Evolutionary conservation across 2,329 filamentous ascomycete species (phyloP), one percentile per base, ranked within the genome.

Genomic region (Chaetomium olivaceum): DNA sequence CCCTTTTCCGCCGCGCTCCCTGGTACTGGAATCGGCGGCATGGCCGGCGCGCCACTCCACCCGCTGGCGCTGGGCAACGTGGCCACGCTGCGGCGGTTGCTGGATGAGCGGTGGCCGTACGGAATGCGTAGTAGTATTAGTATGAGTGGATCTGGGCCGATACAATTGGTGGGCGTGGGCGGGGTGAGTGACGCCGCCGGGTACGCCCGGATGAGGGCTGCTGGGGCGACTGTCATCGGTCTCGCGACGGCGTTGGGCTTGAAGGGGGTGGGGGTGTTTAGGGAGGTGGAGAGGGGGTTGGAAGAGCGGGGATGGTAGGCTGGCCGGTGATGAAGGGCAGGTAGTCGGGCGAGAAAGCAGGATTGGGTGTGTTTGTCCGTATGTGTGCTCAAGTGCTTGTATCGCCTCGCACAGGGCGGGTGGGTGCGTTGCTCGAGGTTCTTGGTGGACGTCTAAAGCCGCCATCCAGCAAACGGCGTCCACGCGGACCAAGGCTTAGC

Each of bases 11-110:
- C 58, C 29, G 79, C 79, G 8, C 84, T 87, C 1, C 84, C 84
- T 0, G 81, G 79, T 3, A 77, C 75, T 0, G 89, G 89, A 0
- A 80, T 91, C 3, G 91, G 91, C 0, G 91, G 91, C 0, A 81
- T 93, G 77, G 91, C 89, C 0, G 91, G 91, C 0, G 83, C 89
- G 12, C 84, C 89, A 21, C 77, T 94, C 52, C 91, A 93, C 76
- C 87, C 90, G 0, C 78, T 94, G 0, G 88, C 90, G 0, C 76
- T 94, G 33, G 91, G 91, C 0, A 94, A 93, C 71, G 91, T 93
- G 36, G 80, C 80, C n/a, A 88, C 85, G 0, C 81, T 94, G n/a
- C 77, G 87, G 23, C 76, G 74, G 23, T 74, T 90, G 77, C 75
- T 93, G 19, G 85, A 89, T 69, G 75, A 77, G 39, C 72, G 78